These are phyloP conservation scores for Agrostemma githago DNA, from an alignment of 148 eudicot genomes.

Conservation along the genomic window DNA sequence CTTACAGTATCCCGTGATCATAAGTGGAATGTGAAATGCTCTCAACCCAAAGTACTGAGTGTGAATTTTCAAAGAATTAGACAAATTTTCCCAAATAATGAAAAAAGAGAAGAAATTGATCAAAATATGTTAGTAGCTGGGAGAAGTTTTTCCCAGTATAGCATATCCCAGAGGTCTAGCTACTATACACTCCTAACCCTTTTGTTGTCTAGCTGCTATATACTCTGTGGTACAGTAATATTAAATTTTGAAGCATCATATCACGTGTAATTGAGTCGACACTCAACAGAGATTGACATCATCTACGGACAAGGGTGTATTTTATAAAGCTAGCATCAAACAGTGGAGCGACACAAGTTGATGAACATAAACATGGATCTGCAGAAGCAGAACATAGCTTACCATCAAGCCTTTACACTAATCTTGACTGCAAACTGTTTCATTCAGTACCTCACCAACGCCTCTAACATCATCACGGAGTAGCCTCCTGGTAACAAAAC, in stretches of 20 bases:
- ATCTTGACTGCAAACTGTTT: slow-evolving; percentile 49
- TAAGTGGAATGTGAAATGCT: no score
- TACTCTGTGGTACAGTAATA: no score
- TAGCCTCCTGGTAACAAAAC: slow-evolving; percentile 49
- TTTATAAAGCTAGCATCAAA: background rate
- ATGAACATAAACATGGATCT: background rate
- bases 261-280: background rate
- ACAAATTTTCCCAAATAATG: no score
- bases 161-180: no score
- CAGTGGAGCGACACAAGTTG: background rate
- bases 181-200: no score
- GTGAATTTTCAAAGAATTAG: no score
- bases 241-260: background rate
- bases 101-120: no score
- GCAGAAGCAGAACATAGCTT: slow-evolving; percentile 11
- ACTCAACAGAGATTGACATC: background rate
- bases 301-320: background rate
- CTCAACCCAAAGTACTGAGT: no score
- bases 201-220: no score
- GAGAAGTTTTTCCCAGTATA: no score
- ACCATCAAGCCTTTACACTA: slow-evolving; percentile 66
- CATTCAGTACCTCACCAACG: slow-evolving; percentile 76
- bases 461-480: slow-evolving; percentile 69
- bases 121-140: no score
- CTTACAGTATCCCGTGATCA: no score